These are phyloP conservation scores for Neofusicoccum cordaticola DNA, from an alignment of 2,329 filamentous ascomycete species.

Conservation along the genomic window DNA sequence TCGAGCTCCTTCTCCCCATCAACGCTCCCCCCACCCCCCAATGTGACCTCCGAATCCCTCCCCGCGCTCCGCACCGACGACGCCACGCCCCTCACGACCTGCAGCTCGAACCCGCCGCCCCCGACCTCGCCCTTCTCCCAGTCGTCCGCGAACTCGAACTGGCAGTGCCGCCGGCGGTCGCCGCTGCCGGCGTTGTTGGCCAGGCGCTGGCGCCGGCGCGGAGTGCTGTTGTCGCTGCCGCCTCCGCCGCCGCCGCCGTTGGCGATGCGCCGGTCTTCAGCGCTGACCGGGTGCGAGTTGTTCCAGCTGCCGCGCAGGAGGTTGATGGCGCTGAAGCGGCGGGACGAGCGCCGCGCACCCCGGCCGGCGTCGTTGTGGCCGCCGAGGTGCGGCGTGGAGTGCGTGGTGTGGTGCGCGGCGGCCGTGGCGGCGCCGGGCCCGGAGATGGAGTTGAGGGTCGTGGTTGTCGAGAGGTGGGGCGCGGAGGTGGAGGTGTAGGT, in stretches of 20 bases:
- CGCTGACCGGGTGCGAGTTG: not conserved
- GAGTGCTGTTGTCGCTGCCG: not conserved
- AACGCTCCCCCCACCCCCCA: not conserved
- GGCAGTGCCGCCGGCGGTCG: too few relatives aligned
- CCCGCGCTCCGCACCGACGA: not conserved
- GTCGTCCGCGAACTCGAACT: slow-evolving; percentile 18
- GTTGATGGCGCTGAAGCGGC: slow-evolving; percentile 12
- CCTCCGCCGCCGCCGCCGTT: slow-evolving; percentile 15
- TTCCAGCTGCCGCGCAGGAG: slow-evolving; percentile 11
- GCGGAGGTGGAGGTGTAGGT: slow-evolving; percentile 18
- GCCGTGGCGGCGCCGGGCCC: not conserved
- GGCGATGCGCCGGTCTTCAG: slow-evolving; percentile 20
- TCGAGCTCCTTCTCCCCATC: too few relatives aligned
- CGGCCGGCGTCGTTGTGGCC: too few relatives aligned
- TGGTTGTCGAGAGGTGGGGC: slow-evolving; percentile 13
- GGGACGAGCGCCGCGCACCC: not conserved
- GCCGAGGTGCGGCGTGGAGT: not conserved
- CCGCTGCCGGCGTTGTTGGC: too few relatives aligned
- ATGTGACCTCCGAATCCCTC: slow-evolving; percentile 6
- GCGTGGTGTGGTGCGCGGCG: not conserved
- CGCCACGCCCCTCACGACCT: slow-evolving; percentile 22
- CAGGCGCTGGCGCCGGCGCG: too few relatives aligned
- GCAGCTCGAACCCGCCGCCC: slow-evolving; percentile 23
- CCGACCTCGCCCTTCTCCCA: not conserved
- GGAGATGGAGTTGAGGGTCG: not conserved